Base-by-base conservation (phyloP, 345 rosid genomes). In the Noccaea bulbosa region DNA sequence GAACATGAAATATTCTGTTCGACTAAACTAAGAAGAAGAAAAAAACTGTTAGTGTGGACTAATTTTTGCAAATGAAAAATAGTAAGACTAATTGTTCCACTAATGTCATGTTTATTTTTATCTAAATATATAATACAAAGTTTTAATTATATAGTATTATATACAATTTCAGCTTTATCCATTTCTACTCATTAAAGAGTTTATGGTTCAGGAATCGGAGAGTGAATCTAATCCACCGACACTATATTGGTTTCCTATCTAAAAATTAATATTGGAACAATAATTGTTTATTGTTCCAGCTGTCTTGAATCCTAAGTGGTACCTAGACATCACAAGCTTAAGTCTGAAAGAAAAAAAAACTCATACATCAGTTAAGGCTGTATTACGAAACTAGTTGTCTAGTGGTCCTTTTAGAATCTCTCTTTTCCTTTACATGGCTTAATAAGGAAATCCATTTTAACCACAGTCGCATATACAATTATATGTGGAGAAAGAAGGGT, bases 191-290 rank as follows among this genome's bases (percentile, higher is more conserved):
- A 46, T 48, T 62, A 50, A 41, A 52, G 51, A 41, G 41, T 35
- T 20, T 27, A 30, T 20, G 57, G 48, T 54, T 60, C 43, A 52
- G 48, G 16, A 62, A 45, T 71, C 4, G 40, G 63, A 34, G 33
- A 34, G 55, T 71, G 62, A 14, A 52, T 44, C 69, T 6, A 54
- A 63, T 7, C 70, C 76, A 72, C 76, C 76, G 76, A 72, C 76
- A 38, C 76, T 72, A 6, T 10, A 9, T 57, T n/a, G n/a, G n/a
- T n/a, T 27, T 46, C 11, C 7, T 6, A 14, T 4, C 5, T 6
- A 17, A 14, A 65, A 1, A 2, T 7, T 35, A 48, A 4, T 54
- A 32, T 8, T 8, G 24, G 22, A n/a, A 34, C 11, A 48, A 27
- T 45, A 22, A 51, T 56, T 46, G 37, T 27, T 8, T 39, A 14